Evolutionary conservation across 2,329 filamentous ascomycete genomes (phyloP).

Genomic region (Chaetomiaceae sp.): DNA sequence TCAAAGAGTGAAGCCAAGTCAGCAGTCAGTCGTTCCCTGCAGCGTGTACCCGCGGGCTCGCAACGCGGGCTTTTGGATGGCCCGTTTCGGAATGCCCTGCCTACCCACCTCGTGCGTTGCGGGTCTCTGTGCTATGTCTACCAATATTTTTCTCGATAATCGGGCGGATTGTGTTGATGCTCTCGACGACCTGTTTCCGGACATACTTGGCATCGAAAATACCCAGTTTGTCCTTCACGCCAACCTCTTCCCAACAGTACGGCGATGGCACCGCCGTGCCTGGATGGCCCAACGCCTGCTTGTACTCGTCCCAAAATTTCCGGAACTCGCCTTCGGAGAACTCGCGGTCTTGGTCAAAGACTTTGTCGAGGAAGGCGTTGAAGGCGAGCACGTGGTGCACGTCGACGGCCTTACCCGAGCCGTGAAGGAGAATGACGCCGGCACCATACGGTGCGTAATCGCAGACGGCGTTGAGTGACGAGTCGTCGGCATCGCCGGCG

Average conservation of each 20-base stretch:
- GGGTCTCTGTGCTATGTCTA: no score
- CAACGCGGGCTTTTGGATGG: no score
- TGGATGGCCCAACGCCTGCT: background rate
- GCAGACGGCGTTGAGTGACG: background rate
- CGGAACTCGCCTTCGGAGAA: background rate
- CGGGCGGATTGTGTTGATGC: background rate
- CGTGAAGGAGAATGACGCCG: constrained; percentile 10
- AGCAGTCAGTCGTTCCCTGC: no score
- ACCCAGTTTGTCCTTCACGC: constrained; percentile 1
- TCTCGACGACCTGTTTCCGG: background rate
- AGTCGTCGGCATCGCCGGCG: background rate
- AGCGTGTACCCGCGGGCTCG: no score
- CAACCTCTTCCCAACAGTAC: constrained; percentile 5
- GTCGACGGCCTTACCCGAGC: constrained; percentile 3
- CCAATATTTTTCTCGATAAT: no score
- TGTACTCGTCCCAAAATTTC: constrained; percentile 5
- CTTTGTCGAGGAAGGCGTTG: constrained; percentile 8
- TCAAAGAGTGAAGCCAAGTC: no score
- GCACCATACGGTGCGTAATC: background rate
- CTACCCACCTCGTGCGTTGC: no score
- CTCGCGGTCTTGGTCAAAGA: background rate
- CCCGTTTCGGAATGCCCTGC: no score
- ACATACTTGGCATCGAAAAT: background rate
- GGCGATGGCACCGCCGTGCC: background rate
- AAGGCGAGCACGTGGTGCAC: constrained; percentile 3